Conservation (phyloP, 2,329 filamentous ascomycete species). For the Boeremia lycopersici region DNA sequence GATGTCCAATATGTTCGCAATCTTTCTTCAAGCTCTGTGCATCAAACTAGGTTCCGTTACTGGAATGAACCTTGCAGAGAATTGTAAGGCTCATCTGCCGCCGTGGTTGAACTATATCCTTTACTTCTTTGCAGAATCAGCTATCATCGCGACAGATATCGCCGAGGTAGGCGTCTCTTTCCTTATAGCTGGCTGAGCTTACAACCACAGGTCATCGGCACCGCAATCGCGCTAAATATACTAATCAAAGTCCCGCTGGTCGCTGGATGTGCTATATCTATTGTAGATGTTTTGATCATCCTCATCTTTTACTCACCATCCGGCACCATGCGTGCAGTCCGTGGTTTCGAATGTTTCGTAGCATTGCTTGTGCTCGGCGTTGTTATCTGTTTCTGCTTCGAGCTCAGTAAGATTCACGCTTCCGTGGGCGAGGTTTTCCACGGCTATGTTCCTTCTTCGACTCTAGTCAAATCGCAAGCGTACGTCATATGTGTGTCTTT, state of each 20-base stretch:
- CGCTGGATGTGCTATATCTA: conserved; percentile 62
- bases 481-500: conserved; percentile 25
- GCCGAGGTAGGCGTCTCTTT: conserved; percentile 51
- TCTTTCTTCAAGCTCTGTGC: conserved; percentile 70
- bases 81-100: conserved; percentile 57
- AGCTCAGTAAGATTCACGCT: conserved; percentile 60
- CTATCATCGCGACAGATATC: conserved; percentile 65
- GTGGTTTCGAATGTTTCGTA: conserved; percentile 62
- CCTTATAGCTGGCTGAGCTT: background rate
- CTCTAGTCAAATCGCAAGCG: conserved; percentile 59
- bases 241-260: conserved; percentile 60
- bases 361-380: conserved; percentile 61
- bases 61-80: conserved; percentile 57
- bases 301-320: conserved; percentile 61
- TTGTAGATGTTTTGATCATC: conserved; percentile 62
- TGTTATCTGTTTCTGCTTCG: conserved; percentile 63
- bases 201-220: conserved; percentile 56
- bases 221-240: conserved; percentile 62
- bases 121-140: conserved; percentile 61
- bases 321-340: conserved; percentile 58
- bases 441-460: conserved; percentile 61
- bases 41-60: conserved; percentile 63
- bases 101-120: conserved; percentile 61
- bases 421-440: conserved; percentile 59
- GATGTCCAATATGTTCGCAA: conserved; percentile 72